Base-by-base conservation (phyloP, 164 flowering plant species). In the Berberis thunbergii region DNA sequence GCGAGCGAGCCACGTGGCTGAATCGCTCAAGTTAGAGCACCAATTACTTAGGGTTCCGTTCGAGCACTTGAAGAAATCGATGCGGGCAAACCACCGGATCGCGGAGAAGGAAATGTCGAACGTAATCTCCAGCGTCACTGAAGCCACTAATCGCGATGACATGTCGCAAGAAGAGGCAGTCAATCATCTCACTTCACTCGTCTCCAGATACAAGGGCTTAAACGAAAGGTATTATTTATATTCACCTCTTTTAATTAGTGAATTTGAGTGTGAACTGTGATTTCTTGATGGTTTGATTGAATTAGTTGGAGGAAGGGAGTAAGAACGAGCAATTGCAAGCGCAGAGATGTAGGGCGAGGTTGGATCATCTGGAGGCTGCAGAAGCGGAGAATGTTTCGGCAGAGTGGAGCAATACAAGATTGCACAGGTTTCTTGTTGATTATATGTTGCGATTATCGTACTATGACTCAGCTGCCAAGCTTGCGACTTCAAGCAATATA, bases 381-480 rank as follows among this genome's bases (percentile, higher is more conserved):
- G 89, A 82, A 64, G 70, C 79, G 0, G 93, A 84, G 7, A 85
- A 81, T 61, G 7, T 78, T 43, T 67, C 26, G 0, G 26, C 81
- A 0, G 96, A 84, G 54, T 95, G 96, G 96, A 89, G 72, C 59
- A 75, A 79, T 68, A 80, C 70, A 1, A 75, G 91, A 7, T 59
- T 89, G 77, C 89, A 85, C 60, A 70, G 99, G 62, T 81, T 91
- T 69, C 88, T 95, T 63, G 94, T 95, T 65, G 99, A 95, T 66
- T 91, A 95, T 72, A 91, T 95, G 99, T 73, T 95, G 83, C 83
- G 97, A 5, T 80, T 87, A 90, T 95, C 96, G 0, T 91, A 91
- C 63, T 87, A 81, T 67, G 89, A 86, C 40, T 84, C 90, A 52
- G 99, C 97, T 9, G 45, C 58, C 59, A 89, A 82, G 81, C 87